Conservation (phyloP, 2,329 filamentous ascomycete genomes). For the Harringtonia lauricola region DNA sequence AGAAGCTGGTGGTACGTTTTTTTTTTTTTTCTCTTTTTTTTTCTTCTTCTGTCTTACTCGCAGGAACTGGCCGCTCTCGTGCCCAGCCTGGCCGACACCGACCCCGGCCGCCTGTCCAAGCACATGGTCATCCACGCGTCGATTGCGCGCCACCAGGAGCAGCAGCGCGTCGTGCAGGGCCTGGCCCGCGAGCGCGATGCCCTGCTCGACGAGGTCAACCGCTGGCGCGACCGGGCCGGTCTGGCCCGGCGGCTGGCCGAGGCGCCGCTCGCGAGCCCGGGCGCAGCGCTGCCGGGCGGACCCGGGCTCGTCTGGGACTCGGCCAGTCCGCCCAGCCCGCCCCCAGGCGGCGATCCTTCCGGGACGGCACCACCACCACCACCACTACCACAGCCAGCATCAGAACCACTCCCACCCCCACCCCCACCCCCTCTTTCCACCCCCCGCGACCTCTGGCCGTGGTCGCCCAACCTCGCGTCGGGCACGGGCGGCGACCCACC, state of each 20-base stretch:
- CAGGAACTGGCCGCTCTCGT: slow-evolving; percentile 4
- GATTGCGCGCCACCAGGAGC: slow-evolving; percentile 4
- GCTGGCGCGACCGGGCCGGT: slow-evolving; percentile 2
- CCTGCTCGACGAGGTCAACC: slow-evolving; percentile 1
- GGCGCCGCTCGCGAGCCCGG: no score
- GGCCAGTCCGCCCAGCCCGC: no score
- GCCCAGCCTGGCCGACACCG: not conserved
- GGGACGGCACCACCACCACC: no score
- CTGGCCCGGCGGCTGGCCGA: not conserved
- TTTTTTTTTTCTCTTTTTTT: not conserved
- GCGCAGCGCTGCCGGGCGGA: not conserved
- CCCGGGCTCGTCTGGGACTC: no score
- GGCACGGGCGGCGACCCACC: no score
- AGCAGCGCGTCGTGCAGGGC: not conserved
- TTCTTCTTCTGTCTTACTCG: not conserved
- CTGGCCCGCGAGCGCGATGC: slow-evolving; percentile 3
- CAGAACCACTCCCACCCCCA: no score
- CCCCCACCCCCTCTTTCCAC: no score
- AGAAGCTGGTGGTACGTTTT: slow-evolving; percentile 2
- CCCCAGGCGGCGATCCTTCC: no score
- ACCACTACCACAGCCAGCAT: no score
- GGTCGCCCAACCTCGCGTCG: no score
- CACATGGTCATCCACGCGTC: slow-evolving; percentile 7
- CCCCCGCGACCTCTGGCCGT: no score
- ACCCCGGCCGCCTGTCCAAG: slow-evolving; percentile 6